Evolutionary conservation across 495 filamentous ascomycete species (phyloP).

Genomic region (Tuber brumale): DNA sequence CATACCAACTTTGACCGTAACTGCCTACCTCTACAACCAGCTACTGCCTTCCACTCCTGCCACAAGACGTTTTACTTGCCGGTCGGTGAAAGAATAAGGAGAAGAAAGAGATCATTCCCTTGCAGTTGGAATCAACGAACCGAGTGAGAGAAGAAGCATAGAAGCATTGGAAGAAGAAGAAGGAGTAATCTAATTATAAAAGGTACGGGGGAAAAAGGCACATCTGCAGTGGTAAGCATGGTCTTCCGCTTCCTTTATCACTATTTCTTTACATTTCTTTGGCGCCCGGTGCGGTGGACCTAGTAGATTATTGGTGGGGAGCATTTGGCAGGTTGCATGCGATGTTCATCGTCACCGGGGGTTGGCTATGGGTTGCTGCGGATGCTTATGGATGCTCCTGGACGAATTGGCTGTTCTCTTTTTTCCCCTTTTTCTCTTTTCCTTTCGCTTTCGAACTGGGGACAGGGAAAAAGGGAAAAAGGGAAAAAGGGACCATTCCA

Average conservation of each 20-base stretch:
- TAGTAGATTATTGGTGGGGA: conserved; percentile 17
- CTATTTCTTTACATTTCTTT: conserved; percentile 22
- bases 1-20: background rate
- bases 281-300: conserved; percentile 20
- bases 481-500: conserved; percentile 26
- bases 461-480: conserved; percentile 26
- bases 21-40: background rate
- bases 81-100: conserved; percentile 19
- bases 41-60: background rate
- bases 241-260: conserved; percentile 1
- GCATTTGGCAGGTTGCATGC: conserved; percentile 23
- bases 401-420: conserved; percentile 3
- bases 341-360: conserved; percentile 21
- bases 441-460: conserved; percentile 9
- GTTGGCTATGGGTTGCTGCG: background rate
- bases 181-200: conserved; percentile 17
- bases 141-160: conserved; percentile 17
- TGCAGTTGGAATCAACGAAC: background rate
- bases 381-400: background rate
- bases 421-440: background rate
- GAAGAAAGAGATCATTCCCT: background rate
- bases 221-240: conserved; percentile 6
- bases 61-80: background rate
- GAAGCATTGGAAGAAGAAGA: conserved; percentile 13
- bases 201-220: conserved; percentile 16